These are phyloP conservation scores for Obelidium mucronatum DNA, from an alignment of 192 early-diverging fungal species.

Conservation along the genomic window DNA sequence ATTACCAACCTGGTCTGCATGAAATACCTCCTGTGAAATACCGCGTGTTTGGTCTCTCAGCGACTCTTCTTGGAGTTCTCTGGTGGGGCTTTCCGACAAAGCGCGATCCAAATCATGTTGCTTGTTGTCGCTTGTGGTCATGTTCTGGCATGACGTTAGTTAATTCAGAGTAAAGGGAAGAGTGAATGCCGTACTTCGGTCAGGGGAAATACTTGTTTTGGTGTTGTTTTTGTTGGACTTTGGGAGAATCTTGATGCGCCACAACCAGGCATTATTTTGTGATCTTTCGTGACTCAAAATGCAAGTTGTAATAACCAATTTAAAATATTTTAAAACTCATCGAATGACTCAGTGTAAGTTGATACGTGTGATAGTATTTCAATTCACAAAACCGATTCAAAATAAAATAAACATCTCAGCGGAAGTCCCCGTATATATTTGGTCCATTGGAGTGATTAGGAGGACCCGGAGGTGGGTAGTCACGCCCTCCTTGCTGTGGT, in stretches of 20 bases:
- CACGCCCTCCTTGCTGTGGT: not conserved
- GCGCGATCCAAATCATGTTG: too few relatives aligned
- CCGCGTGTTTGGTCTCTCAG: not conserved
- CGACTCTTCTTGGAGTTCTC: too few relatives aligned
- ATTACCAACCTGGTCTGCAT: constrained; percentile 9
- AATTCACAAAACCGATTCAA: not conserved
- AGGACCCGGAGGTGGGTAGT: constrained; percentile 13
- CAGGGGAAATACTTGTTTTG: too few relatives aligned
- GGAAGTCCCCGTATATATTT: constrained; percentile 26
- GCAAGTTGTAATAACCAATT: too few relatives aligned
- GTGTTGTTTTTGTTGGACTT: not conserved
- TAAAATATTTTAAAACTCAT: too few relatives aligned
- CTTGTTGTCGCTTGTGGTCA: too few relatives aligned
- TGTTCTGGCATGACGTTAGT: too few relatives aligned
- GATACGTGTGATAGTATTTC: not conserved
- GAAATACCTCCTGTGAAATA: constrained; percentile 22
- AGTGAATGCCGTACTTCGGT: too few relatives aligned
- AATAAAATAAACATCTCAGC: constrained; percentile 9
- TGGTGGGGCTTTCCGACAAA: too few relatives aligned
- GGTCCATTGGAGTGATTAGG: not conserved
- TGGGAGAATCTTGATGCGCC: not conserved
- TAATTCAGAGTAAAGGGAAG: too few relatives aligned
- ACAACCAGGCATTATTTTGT: not conserved
- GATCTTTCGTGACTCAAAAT: not conserved
- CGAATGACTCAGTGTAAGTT: not conserved